These are phyloP conservation scores for Neocatenulostroma microsporum DNA, from an alignment of 2,329 filamentous ascomycete species.

Conservation along the genomic window DNA sequence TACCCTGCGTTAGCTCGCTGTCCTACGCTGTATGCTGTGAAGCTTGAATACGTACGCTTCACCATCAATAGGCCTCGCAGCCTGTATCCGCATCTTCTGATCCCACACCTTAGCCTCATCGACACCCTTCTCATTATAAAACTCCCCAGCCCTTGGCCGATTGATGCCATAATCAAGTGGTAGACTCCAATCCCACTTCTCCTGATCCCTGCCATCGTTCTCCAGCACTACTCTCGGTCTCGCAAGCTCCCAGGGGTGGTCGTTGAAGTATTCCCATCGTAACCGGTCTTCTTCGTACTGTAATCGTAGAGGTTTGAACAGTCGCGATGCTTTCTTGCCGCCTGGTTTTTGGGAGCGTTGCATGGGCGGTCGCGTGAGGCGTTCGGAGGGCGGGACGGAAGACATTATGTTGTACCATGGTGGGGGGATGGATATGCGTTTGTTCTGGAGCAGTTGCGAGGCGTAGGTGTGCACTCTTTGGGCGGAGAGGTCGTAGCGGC, in stretches of 20 bases:
- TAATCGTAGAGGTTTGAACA: constrained; percentile 74
- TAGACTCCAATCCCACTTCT: constrained; percentile 69
- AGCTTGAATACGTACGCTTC: constrained; percentile 21
- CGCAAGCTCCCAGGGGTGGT: constrained; percentile 96
- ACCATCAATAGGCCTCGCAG: constrained; percentile 67
- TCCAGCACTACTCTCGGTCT: constrained; percentile 80
- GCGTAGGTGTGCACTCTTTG: constrained; percentile 48
- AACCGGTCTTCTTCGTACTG: constrained; percentile 76
- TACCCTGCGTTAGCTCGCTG: constrained; percentile 2
- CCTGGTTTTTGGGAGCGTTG: constrained; percentile 45
- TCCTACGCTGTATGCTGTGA: constrained; percentile 7
- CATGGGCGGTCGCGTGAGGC: constrained; percentile 48
- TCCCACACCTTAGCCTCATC: constrained; percentile 42
- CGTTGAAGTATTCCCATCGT: constrained; percentile 73
- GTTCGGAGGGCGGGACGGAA: constrained; percentile 53
- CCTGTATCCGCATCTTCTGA: constrained; percentile 53
- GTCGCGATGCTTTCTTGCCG: constrained; percentile 60
- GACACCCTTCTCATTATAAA: constrained; percentile 11
- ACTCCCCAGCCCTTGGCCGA: constrained; percentile 13
- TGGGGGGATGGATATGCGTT: constrained; percentile 36
- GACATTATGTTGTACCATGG: constrained; percentile 52
- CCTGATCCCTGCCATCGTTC: constrained; percentile 71
- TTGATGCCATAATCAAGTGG: constrained; percentile 20
- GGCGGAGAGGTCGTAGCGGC: constrained; percentile 45
- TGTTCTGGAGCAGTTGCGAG: constrained; percentile 41